A percentile compares a stretch with the other conserved stretches of the same genome.
phyloP scores from a whole-genome alignment of 2,329 filamentous ascomycete genomes.

The Colletotrichum somersetense region DNA sequence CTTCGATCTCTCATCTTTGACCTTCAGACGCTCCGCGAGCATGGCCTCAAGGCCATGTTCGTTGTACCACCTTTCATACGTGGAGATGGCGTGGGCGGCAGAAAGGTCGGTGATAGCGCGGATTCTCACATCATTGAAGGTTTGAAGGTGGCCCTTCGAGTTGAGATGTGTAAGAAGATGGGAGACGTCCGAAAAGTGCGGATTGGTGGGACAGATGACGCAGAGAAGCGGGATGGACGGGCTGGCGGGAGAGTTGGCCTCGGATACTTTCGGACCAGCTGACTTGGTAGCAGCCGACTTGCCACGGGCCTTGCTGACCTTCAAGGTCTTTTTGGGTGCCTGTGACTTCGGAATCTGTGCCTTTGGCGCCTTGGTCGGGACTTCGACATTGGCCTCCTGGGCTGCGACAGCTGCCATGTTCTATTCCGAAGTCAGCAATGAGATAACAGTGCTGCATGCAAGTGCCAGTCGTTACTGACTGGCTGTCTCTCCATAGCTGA shows the following conservation, averaged over 20 bases:
- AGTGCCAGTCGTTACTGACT: constrained; percentile 37
- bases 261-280: constrained; percentile 41
- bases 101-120: constrained; percentile 74
- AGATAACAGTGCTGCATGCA: neutral
- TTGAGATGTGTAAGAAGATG: constrained; percentile 92
- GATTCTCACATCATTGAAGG: constrained; percentile 85
- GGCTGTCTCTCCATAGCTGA: constrained; percentile 19
- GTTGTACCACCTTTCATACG: constrained; percentile 84
- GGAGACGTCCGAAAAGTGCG: constrained; percentile 88
- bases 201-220: constrained; percentile 83
- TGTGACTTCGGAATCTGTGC: neutral
- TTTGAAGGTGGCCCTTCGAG: constrained; percentile 91
- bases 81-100: constrained; percentile 72
- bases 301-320: constrained; percentile 3
- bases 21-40: constrained; percentile 81
- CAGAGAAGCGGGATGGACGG: constrained; percentile 77
- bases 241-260: constrained; percentile 19
- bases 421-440: constrained; percentile 42
- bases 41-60: constrained; percentile 77
- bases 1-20: constrained; percentile 80
- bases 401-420: constrained; percentile 54
- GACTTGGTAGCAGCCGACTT: constrained; percentile 42
- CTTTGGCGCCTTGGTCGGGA: constrained; percentile 12
- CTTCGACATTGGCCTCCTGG: constrained; percentile 12
- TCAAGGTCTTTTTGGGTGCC: constrained; percentile 17